Percentiles rank a stretch among this genome's conserved stretches.
Evolutionary conservation across 257 asterid species (phyloP).

Genomic region (Nyctanthes arbortristis): DNA sequence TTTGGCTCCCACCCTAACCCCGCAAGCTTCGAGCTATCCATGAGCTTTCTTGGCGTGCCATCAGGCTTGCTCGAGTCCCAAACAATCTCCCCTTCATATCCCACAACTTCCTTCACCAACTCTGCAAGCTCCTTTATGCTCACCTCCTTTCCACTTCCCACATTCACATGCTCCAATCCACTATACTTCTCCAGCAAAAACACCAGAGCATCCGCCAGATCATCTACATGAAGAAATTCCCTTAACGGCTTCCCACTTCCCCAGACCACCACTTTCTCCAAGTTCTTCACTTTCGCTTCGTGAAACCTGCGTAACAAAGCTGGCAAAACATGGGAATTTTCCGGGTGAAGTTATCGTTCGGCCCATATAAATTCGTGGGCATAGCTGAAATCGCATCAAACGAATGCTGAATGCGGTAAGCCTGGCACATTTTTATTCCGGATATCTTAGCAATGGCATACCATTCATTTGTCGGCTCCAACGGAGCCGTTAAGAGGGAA

Average conservation of each 20-base stretch:
- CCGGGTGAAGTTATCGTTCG: slow-evolving; percentile 85
- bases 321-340: slow-evolving; percentile 89
- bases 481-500: slow-evolving; percentile 3
- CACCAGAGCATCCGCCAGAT: slow-evolving; percentile 73
- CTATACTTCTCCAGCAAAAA: slow-evolving; percentile 70
- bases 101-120: slow-evolving; percentile 83
- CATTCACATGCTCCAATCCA: slow-evolving; percentile 83
- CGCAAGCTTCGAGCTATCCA: slow-evolving; percentile 79
- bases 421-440: slow-evolving; percentile 91
- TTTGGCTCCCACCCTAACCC: slow-evolving; percentile 83
- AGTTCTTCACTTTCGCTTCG: slow-evolving; percentile 55
- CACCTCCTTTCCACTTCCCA: slow-evolving; percentile 93
- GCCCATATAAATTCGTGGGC: slow-evolving; percentile 89
- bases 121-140: slow-evolving; percentile 82
- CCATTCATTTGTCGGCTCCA: slow-evolving; percentile 57
- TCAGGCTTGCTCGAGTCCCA: slow-evolving; percentile 93
- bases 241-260: slow-evolving; percentile 88
- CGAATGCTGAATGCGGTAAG: slow-evolving; percentile 64
- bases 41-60: slow-evolving; percentile 95
- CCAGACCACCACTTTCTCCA: slow-evolving; percentile 80
- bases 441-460: slow-evolving; percentile 89
- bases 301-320: slow-evolving; percentile 83
- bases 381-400: slow-evolving; percentile 83
- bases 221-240: slow-evolving; percentile 89
- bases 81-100: slow-evolving; percentile 70